Base-by-base conservation (phyloP, 2,329 filamentous ascomycete species). In the Lasiodiplodia citricola region DNA sequence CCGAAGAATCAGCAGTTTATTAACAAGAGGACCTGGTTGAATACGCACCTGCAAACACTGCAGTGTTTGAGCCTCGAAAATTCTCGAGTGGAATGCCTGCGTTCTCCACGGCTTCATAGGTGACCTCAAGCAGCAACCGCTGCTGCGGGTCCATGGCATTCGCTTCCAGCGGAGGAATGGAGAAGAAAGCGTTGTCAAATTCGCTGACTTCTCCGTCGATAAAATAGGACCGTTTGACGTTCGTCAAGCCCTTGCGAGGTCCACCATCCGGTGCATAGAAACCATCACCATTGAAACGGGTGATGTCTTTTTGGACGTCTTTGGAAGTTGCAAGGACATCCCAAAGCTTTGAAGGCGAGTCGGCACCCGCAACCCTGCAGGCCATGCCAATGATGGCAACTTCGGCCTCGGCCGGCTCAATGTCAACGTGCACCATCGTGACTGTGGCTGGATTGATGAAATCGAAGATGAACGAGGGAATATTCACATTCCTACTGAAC, bases 241-340 rank as follows among this genome's bases (percentile, higher is more conserved):
- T 28, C 28, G 28, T 28, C 28, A 28, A 28, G 28, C 28, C 28
- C 28, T 28, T 28, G 28, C 28, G 28, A 28, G 28, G 28, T 28
- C 28, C 28, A 28, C 68, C 70, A 14, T 50, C 28, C 25, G 25
- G 66, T 7, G 54, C 54, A 56, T 72, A 71, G 56, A 67, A 72
- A 0, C 73, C 75, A 1, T 73, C 44, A 0, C 79, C 14, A 47
- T 75, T 78, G 72, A 77, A 83, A 0, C 82, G 70, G 0, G 72
- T 66, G 2, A 77, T 73, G 0, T 73, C 66, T 41, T 70, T 80
- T 2, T 72, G 72, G 0, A 80, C 80, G 8, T 80, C 74, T 0
- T 75, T 69, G 0, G 77, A 77, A 0, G 69, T 37, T 18, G 73
- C 69, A 23, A 69, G 55, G 55, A 77, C 63, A 56, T 76, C 72